Evolutionary conservation across 2,329 filamentous ascomycete genomes (phyloP), one percentile per base, ranked within the genome.

Genomic region (Colletotrichum cuscutae): DNA sequence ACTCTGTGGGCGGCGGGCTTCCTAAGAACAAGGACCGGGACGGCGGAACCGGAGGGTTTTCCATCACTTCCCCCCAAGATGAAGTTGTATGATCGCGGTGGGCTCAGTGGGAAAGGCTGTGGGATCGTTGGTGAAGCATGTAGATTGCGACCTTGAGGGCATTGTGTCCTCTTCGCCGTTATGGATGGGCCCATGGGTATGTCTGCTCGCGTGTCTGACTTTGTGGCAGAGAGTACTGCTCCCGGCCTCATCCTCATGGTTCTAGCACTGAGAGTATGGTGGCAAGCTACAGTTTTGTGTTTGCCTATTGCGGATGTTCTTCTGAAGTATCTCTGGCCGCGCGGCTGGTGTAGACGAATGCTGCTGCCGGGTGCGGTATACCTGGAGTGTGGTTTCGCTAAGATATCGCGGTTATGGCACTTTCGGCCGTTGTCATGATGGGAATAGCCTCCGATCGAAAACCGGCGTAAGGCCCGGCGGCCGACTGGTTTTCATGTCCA

Each of bases 31-130:
- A 56, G 66, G 60, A 70, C 49, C 56, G 37, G 66, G 66, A 57
- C 46, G 56, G 61, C 71, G 67, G 71, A 65, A 61, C 26, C 66
- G 56, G 66, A 58, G 26, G 37, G 71, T 58, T 70, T 71, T 64
- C 54, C 28, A 26, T 28, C 24, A 28, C 54, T 28, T 5, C 52
- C 11, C 52, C 61, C 35, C 52, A 30, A 32, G 24, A 13, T 22
- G 32, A 65, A 54, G 61, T 28, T 22, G 30, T 57, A 57, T 24
- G 32, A 57, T 57, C 11, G 13, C 32, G 24, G 59, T 64, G 70
- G 42, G 53, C 52, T 57, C 49, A 30, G 35, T 58, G 13, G 30
- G 63, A 57, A 28, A 42, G 32, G 9, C 15, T 24, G 26, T 52
- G 46, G 42, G 54, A 9, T 30, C 42, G 15, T 46, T 12, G 24